phyloP scores from a whole-genome alignment of 257 asterid genomes.

The Craterostigma plantagineum region DNA sequence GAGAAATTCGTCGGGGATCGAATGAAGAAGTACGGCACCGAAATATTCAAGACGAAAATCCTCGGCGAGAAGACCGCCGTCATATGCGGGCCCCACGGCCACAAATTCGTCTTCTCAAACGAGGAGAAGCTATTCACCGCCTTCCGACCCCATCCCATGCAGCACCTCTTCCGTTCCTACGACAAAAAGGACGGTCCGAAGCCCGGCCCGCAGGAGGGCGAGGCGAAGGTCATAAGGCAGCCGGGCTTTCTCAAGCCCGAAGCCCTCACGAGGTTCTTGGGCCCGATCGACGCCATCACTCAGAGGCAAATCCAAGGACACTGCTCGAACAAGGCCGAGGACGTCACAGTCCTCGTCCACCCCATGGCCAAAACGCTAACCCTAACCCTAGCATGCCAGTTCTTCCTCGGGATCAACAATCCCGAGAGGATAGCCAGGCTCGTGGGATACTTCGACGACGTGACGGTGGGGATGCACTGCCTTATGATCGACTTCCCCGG shows the following conservation, averaged over 20 bases:
- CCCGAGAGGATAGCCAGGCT: slow-evolving; percentile 16
- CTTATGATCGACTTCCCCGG: slow-evolving; percentile 35
- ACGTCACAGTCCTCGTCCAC: slow-evolving; percentile 20
- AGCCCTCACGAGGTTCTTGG: slow-evolving; percentile 31
- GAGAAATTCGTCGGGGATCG: slow-evolving; percentile 41
- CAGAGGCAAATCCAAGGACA: slow-evolving; percentile 19
- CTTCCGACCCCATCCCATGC: slow-evolving; percentile 36
- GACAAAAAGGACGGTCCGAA: slow-evolving; percentile 3
- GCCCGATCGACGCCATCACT: slow-evolving; percentile 36
- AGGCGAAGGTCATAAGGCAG: slow-evolving; percentile 32
- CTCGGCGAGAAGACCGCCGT: slow-evolving; percentile 33
- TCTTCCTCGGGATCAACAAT: slow-evolving; percentile 34
- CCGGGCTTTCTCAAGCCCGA: slow-evolving; percentile 39
- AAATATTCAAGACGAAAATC: slow-evolving; percentile 26
- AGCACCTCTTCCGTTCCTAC: slow-evolving; percentile 36
- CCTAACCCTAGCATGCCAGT: slow-evolving; percentile 28
- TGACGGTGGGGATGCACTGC: slow-evolving; percentile 32
- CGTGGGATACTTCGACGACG: slow-evolving; percentile 18
- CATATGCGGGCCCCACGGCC: slow-evolving; percentile 26
- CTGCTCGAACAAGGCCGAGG: slow-evolving; percentile 18
- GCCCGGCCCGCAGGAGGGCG: slow-evolving; percentile 20
- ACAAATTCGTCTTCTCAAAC: slow-evolving; percentile 47
- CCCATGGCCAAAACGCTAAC: slow-evolving; percentile 29
- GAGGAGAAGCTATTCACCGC: slow-evolving; percentile 41
- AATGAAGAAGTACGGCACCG: slow-evolving; percentile 22